Conservation (phyloP, 179 eudicot species). For the Patellifolia procumbens region DNA sequence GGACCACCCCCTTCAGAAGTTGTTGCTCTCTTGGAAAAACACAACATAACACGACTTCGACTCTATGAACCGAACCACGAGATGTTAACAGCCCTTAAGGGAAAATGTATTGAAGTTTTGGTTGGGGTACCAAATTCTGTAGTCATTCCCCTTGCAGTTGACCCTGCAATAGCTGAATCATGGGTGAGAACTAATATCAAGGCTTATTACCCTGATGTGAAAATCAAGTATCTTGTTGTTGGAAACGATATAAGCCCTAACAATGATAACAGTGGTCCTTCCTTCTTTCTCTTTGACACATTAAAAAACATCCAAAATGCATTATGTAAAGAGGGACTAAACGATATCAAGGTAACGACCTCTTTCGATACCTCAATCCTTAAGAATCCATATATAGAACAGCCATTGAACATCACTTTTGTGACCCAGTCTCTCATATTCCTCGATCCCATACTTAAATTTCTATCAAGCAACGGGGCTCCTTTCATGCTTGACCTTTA, state of each 20-base stretch:
- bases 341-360: conserved; percentile 39
- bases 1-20: conserved; percentile 47
- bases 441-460: conserved; percentile 20
- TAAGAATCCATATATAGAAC: conserved; percentile 23
- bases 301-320: conserved; percentile 39
- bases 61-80: conserved; percentile 50
- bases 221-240: conserved; percentile 52
- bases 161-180: conserved; percentile 33
- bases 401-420: conserved; percentile 37
- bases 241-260: conserved; percentile 54
- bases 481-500: conserved; percentile 30
- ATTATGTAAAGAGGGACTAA: conserved; percentile 34
- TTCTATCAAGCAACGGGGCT: conserved; percentile 23
- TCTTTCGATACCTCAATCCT: conserved; percentile 31
- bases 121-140: conserved; percentile 48
- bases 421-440: neutral
- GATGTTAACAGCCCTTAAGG: conserved; percentile 44
- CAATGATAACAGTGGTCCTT: neutral
- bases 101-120: conserved; percentile 49
- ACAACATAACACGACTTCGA: conserved; percentile 48
- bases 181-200: conserved; percentile 58
- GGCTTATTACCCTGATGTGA: conserved; percentile 39
- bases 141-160: conserved; percentile 28
- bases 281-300: conserved; percentile 27
- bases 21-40: conserved; percentile 32